A percentile compares a stretch with the other conserved stretches of the same genome.
Conservation (phyloP, 306 rosid genomes). For the Coriaria nepalensis region DNA sequence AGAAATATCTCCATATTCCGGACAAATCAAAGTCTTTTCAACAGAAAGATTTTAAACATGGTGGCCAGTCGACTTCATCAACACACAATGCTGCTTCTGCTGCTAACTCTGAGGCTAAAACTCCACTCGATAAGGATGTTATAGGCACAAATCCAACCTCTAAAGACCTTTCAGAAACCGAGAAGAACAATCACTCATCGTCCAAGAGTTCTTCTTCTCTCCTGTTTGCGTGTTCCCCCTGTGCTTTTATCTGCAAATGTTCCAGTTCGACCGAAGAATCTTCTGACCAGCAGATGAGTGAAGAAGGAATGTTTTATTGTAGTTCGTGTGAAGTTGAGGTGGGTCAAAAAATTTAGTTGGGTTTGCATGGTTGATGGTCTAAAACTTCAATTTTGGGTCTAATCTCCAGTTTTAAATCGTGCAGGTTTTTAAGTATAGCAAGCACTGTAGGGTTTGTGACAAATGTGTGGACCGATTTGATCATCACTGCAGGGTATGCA, state of each 20-base stretch:
- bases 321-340: constrained; percentile 99
- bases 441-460: constrained; percentile 96
- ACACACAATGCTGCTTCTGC: constrained; percentile 37
- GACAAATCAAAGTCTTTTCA: constrained; percentile 37
- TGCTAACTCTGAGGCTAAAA: constrained; percentile 39
- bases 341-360: constrained; percentile 13
- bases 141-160: constrained; percentile 33
- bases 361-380: too few species aligned
- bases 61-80: constrained; percentile 58
- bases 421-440: constrained; percentile 96
- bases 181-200: constrained; percentile 17
- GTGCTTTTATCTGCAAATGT: constrained; percentile 50
- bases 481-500: constrained; percentile 93
- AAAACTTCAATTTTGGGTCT: too few species aligned
- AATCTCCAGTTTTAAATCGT: neutral
- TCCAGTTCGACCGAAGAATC: constrained; percentile 43
- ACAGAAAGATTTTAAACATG: constrained; percentile 43
- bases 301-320: constrained; percentile 97
- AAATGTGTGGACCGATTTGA: constrained; percentile 88
- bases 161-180: constrained; percentile 24
- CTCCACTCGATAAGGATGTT: constrained; percentile 35
- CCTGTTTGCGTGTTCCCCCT: constrained; percentile 52
- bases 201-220: constrained; percentile 34
- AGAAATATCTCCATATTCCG: constrained; percentile 57
- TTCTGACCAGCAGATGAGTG: constrained; percentile 54